Evolutionary conservation across 805 yeast species (phyloP).

Genomic region (Ogataea pilisensis): DNA sequence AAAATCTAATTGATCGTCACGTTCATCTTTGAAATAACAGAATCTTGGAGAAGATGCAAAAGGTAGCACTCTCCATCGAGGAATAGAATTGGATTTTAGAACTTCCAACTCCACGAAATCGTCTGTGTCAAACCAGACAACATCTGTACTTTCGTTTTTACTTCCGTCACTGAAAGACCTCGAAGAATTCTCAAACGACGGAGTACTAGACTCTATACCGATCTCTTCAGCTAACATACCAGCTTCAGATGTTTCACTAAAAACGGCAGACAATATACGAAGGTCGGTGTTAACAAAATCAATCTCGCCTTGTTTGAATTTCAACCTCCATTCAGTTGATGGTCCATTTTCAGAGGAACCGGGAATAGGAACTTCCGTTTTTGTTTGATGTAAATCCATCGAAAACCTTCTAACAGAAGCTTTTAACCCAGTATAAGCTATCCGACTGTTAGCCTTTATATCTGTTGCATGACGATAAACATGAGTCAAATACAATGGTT

Average conservation of each 20-base stretch:
- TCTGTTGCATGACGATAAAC: slow-evolving; percentile 49
- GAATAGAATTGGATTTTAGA: slow-evolving; percentile 37
- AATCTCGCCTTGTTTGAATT: slow-evolving; percentile 65
- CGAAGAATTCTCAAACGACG: slow-evolving; percentile 18
- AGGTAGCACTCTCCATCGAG: slow-evolving; percentile 48
- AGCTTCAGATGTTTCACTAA: slow-evolving; percentile 50
- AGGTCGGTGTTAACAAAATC: slow-evolving; percentile 67
- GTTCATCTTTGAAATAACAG: slow-evolving; percentile 54
- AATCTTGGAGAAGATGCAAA: slow-evolving; percentile 51
- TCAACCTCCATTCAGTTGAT: slow-evolving; percentile 48
- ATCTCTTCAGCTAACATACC: slow-evolving; percentile 35
- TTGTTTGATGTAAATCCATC: slow-evolving; percentile 65
- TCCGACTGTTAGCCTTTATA: slow-evolving; percentile 37
- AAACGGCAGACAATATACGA: slow-evolving; percentile 59
- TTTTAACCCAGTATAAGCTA: slow-evolving; percentile 68
- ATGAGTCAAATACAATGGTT: slow-evolving; percentile 74
- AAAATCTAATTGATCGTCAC: slow-evolving; percentile 37
- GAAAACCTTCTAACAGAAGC: slow-evolving; percentile 50
- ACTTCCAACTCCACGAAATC: slow-evolving; percentile 72
- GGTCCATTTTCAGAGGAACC: slow-evolving; percentile 38
- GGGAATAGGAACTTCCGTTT: slow-evolving; percentile 33
- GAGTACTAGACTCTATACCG: slow-evolving; percentile 23
- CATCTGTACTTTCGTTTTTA: slow-evolving; percentile 11
- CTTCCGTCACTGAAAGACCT: slow-evolving; percentile 13
- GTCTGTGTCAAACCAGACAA: slow-evolving; percentile 65